Conservation (phyloP, 306 rosid genomes). For the Lotus japonicus region DNA sequence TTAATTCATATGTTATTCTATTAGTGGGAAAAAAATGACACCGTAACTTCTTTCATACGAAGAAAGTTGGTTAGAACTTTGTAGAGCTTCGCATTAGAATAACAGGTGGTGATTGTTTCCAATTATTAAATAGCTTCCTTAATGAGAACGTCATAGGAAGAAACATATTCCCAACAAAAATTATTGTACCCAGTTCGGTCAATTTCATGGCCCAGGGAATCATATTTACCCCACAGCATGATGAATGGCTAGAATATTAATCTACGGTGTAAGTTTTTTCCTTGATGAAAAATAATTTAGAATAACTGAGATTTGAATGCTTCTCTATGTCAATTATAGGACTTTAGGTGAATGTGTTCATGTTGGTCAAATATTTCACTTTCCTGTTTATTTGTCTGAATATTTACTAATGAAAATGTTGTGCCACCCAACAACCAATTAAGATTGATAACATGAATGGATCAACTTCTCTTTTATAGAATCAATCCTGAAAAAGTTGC, state of each 20-base stretch:
- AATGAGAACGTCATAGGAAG: slow-evolving; percentile 37
- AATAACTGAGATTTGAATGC: slow-evolving; percentile 22
- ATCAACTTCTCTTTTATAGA: too few relatives aligned
- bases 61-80: background rate
- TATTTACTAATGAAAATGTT: background rate
- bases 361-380: background rate
- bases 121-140: background rate
- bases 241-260: slow-evolving; percentile 47
- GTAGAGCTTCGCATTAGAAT: background rate
- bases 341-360: background rate
- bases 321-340: background rate
- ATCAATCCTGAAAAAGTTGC: too few relatives aligned
- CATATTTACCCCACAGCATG: slow-evolving; percentile 47
- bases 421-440: too few relatives aligned
- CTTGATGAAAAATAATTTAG: too few relatives aligned
- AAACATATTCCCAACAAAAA: slow-evolving; percentile 35
- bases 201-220: slow-evolving; percentile 51
- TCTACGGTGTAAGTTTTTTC: slow-evolving; percentile 39
- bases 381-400: slow-evolving; percentile 17
- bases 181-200: slow-evolving; percentile 33
- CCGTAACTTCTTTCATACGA: too few relatives aligned
- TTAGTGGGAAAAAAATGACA: too few relatives aligned
- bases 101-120: background rate
- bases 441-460: too few relatives aligned
- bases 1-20: too few relatives aligned